phyloP scores from a whole-genome alignment of 1,284 basidiomycete genomes.

The Ustilago loliicola region DNA sequence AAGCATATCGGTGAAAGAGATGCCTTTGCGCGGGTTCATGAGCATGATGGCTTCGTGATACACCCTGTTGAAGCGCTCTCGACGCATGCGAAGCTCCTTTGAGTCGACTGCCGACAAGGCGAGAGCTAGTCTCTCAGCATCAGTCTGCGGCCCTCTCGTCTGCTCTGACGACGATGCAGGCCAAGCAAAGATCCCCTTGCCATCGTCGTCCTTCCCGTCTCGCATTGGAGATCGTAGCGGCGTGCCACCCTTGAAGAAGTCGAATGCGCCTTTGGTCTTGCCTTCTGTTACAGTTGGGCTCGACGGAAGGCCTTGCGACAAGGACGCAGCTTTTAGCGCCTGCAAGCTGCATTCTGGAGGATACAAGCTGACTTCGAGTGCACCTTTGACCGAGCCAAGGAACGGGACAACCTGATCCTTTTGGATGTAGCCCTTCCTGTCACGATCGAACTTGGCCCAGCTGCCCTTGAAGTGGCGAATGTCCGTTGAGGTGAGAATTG shows the following conservation, averaged over 20 bases:
- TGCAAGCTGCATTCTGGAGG: constrained; percentile 47
- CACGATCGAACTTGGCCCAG: constrained; percentile 87
- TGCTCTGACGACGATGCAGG: constrained; percentile 21
- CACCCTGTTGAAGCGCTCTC: constrained; percentile 63
- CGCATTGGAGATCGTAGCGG: constrained; percentile 39
- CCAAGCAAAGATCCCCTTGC: constrained; percentile 32
- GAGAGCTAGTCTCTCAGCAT: constrained; percentile 39
- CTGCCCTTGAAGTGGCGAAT: constrained; percentile 84
- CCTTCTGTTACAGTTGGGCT: constrained; percentile 15
- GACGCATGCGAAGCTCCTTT: constrained; percentile 56
- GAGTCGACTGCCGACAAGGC: constrained; percentile 43
- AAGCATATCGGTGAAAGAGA: constrained; percentile 93
- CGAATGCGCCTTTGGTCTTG: constrained; percentile 33
- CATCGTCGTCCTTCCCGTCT: constrained; percentile 24
- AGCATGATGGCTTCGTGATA: constrained; percentile 71
- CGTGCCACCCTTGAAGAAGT: constrained; percentile 38
- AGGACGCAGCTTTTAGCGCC: constrained; percentile 32
- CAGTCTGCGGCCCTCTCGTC: constrained; percentile 10
- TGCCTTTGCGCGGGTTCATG: constrained; percentile 76
- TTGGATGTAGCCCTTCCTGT: constrained; percentile 83
- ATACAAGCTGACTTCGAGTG: constrained; percentile 63
- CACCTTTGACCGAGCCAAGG: constrained; percentile 73
- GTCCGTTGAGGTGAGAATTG: constrained; percentile 82
- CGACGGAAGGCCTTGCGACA: constrained; percentile 3
- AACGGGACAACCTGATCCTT: constrained; percentile 82